Base-by-base conservation (phyloP, 176 grass and related monocot species). In the Eleusine coracana region DNA sequence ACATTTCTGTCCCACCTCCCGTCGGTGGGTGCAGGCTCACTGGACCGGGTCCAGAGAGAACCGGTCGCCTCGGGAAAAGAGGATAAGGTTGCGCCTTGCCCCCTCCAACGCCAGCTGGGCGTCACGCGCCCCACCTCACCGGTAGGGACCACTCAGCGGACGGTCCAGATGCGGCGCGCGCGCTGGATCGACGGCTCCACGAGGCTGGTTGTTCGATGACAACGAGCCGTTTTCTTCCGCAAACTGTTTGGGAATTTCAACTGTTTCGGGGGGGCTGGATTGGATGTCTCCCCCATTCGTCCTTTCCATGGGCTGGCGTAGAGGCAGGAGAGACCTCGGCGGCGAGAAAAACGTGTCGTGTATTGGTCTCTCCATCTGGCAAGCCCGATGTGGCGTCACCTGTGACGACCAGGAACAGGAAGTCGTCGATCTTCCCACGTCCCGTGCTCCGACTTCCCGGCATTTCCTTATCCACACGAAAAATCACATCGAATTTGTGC, bases 41-140 rank as follows among this genome's bases (percentile, higher is more conserved):
- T 75, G 80, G 45, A 83, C 84, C 70, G 16, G 8, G 75, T 34
- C 52, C 9, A 79, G 6, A 73, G 37, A 23, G 11, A 46, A 3
- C 5, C 3, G 3, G 10, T 0, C 6, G 13, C 34, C 70, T 81
- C 59, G 48, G 49, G 86, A 38, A 77, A 63, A 87, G 83, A 89
- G 83, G 88, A 91, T 91, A 89, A 85, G 86, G 93, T 86, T 85
- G 83, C 63, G 68, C 50, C 60, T 25, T 77, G 80, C 34, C 78
- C 81, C 52, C 90, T 50, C 79, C 76, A 42, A 81, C 71, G 85
- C 88, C 86, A 96, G 94, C 91, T 96, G 94, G 94, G 88, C 87
- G 83, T 88, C 87, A 92, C 90, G 90, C 93, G 73, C 75, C 85
- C 90, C 87, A 84, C 83, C 88, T 67, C 79, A 41, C 54, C 5